A percentile compares a stretch with the other conserved stretches of the same genome.
These are phyloP conservation scores for Verticillium nubilum DNA, from an alignment of 2,329 filamentous ascomycete genomes.

Conservation along the genomic window DNA sequence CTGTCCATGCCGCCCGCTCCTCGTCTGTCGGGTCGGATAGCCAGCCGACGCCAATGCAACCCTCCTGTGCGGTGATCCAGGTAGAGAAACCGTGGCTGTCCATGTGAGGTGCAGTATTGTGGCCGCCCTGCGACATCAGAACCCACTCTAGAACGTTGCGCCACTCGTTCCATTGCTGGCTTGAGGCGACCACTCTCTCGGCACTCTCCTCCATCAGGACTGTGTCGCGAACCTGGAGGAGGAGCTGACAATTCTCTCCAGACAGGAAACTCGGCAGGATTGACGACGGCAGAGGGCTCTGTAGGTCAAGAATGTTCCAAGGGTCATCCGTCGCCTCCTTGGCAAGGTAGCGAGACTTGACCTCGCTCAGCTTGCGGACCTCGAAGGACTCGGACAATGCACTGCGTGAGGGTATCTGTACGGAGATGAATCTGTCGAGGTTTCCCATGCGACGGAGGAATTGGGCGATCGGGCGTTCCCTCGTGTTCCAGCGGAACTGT, in stretches of 20 bases:
- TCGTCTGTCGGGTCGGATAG: slow-evolving; percentile 19
- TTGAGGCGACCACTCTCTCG: slow-evolving; percentile 15
- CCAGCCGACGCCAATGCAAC: slow-evolving; percentile 22
- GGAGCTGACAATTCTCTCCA: slow-evolving; percentile 7
- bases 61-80: slow-evolving; percentile 25
- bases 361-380: slow-evolving; percentile 5
- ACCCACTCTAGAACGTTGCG: slow-evolving; percentile 24
- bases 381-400: slow-evolving; percentile 4
- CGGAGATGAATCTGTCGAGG: slow-evolving; percentile 6
- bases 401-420: slow-evolving; percentile 11
- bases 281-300: slow-evolving; percentile 3
- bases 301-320: slow-evolving; percentile 8
- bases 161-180: slow-evolving; percentile 25
- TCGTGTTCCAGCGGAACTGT: slow-evolving; percentile 9
- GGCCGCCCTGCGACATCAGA: slow-evolving; percentile 24
- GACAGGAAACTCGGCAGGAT: slow-evolving; percentile 6
- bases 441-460: slow-evolving; percentile 8
- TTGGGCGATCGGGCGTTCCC: slow-evolving; percentile 7
- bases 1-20: slow-evolving; percentile 19
- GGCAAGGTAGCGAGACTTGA: slow-evolving; percentile 6
- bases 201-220: slow-evolving; percentile 6
- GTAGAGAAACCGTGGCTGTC: slow-evolving; percentile 27
- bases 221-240: slow-evolving; percentile 2
- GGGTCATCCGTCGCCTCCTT: slow-evolving; percentile 3
- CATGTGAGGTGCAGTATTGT: slow-evolving; percentile 26